Conservation (phyloP, 2,329 filamentous ascomycete species). For the Colletotrichum tabaci region DNA sequence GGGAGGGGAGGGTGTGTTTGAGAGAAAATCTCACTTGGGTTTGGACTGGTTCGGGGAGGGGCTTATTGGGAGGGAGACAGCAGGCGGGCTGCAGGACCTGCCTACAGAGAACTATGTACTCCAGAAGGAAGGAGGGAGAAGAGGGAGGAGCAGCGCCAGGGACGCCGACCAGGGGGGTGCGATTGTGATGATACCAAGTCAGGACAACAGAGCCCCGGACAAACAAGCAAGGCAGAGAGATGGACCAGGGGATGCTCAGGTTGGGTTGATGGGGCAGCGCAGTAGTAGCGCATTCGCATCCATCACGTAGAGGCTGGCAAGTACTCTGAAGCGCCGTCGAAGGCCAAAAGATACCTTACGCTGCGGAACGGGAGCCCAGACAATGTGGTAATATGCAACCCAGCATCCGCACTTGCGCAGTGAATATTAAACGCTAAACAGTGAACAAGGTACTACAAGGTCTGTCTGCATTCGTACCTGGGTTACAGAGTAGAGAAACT, state of each 20-base stretch:
- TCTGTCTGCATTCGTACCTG: not conserved
- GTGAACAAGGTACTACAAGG: not conserved
- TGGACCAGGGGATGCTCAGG: constrained; percentile 21
- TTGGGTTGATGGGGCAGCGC: constrained; percentile 41
- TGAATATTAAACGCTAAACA: not conserved
- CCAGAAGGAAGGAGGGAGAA: constrained; percentile 3
- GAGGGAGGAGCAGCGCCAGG: constrained; percentile 22
- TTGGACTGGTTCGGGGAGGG: constrained; percentile 29
- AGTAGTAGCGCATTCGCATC: constrained; percentile 23
- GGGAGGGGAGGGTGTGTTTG: constrained; percentile 32
- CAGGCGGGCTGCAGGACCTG: not conserved
- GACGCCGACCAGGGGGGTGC: constrained; percentile 19
- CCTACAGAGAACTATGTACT: too few relatives aligned
- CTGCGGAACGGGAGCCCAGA: not conserved
- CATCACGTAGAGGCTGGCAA: constrained; percentile 6
- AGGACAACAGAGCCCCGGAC: constrained; percentile 13
- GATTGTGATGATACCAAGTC: constrained; percentile 31
- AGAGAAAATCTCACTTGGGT: constrained; percentile 36
- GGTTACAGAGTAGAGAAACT: not conserved
- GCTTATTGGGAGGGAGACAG: constrained; percentile 1
- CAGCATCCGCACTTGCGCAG: not conserved
- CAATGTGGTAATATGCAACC: not conserved
- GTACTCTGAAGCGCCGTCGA: constrained; percentile 8
- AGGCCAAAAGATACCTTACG: constrained; percentile 21
- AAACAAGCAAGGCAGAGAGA: constrained; percentile 26